These are phyloP conservation scores for Aspergillus proliferans DNA, from an alignment of 2,329 filamentous ascomycete species.

Conservation along the genomic window DNA sequence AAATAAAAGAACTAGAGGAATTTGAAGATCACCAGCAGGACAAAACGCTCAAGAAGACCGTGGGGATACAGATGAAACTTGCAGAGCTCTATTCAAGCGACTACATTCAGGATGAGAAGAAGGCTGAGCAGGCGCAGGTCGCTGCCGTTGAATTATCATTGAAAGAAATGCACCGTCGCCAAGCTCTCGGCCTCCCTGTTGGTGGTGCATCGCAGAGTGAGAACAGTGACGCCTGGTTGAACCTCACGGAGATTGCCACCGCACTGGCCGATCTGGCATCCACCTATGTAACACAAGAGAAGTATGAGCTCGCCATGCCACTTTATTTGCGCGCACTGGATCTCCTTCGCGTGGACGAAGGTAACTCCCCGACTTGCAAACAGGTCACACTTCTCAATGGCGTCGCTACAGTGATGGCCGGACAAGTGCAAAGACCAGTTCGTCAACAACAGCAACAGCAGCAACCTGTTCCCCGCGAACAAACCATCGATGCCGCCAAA, in stretches of 20 bases:
- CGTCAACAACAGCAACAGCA: constrained; percentile 24
- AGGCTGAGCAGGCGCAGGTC: constrained; percentile 67
- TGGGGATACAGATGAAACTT: constrained; percentile 75
- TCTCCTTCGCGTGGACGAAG: constrained; percentile 49
- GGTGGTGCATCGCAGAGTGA: constrained; percentile 50
- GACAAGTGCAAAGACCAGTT: constrained; percentile 24
- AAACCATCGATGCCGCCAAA: constrained; percentile 62
- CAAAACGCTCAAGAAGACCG: constrained; percentile 64
- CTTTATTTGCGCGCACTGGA: constrained; percentile 79
- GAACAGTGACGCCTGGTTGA: constrained; percentile 32
- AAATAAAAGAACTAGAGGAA: constrained; percentile 18
- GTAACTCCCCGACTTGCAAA: constrained; percentile 58
- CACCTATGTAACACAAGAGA: constrained; percentile 66
- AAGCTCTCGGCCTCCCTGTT: constrained; percentile 60
- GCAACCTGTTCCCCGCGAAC: constrained; percentile 49
- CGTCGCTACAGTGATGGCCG: constrained; percentile 44
- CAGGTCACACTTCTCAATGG: constrained; percentile 65
- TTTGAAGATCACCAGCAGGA: constrained; percentile 46
- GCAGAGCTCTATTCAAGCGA: constrained; percentile 74
- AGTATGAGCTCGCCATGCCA: constrained; percentile 75
- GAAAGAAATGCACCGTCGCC: constrained; percentile 64
- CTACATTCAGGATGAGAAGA: constrained; percentile 65
- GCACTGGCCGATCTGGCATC: constrained; percentile 58
- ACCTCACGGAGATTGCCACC: constrained; percentile 31
- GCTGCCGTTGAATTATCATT: constrained; percentile 78